These are phyloP conservation scores for Lachnellula cervina DNA, from an alignment of 2,329 filamentous ascomycete genomes.

Conservation along the genomic window DNA sequence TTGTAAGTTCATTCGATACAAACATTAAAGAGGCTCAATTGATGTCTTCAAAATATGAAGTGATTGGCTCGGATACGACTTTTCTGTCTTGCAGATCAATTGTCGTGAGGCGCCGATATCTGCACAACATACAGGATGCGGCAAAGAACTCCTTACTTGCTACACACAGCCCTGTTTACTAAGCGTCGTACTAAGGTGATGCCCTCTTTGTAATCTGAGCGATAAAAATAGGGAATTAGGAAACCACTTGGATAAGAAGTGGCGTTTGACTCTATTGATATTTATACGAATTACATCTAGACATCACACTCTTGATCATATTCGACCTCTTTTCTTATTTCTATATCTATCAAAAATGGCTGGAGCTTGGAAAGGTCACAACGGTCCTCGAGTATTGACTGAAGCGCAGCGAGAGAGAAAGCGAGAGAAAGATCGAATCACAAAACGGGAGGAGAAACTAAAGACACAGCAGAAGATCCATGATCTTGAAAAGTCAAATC, in stretches of 20 bases:
- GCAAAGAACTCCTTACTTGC: neutral
- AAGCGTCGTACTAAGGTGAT: neutral
- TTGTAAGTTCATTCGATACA: no score
- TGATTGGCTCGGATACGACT: neutral
- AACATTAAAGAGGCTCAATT: no score
- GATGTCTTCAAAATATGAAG: no score
- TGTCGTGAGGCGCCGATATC: neutral
- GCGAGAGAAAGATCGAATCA: constrained; percentile 8
- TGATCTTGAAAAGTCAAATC: constrained; percentile 7
- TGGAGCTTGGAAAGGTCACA: constrained; percentile 9
- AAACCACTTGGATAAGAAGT: neutral
- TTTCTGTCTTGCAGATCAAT: neutral
- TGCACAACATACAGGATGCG: neutral
- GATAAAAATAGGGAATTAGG: neutral
- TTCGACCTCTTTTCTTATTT: no score
- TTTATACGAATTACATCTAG: neutral
- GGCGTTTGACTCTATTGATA: neutral
- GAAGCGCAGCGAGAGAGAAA: constrained; percentile 11
- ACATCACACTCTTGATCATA: neutral
- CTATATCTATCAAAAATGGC: neutral
- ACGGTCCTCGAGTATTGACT: constrained; percentile 12
- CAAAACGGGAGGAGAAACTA: constrained; percentile 9
- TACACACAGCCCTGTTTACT: neutral
- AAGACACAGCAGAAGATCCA: constrained; percentile 7
- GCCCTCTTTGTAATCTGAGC: neutral